Conservation (phyloP, 2,329 filamentous ascomycete genomes). For the Fusarium udum region DNA sequence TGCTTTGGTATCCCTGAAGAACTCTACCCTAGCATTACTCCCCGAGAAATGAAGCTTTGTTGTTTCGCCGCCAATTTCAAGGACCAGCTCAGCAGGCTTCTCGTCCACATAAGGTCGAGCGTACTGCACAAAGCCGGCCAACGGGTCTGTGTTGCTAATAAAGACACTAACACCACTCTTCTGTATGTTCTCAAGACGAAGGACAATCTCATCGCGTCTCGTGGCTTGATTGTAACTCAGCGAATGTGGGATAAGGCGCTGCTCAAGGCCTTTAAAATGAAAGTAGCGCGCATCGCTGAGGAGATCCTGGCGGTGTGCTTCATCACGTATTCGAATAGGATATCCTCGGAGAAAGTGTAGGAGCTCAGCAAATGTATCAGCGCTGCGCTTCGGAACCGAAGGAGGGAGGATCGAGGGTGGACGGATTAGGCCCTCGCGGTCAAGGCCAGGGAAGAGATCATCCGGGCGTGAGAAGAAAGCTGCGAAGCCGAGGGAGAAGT, state of each 20-base stretch:
- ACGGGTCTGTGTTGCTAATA: constrained; percentile 47
- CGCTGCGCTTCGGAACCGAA: constrained; percentile 79
- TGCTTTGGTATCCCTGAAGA: constrained; percentile 75
- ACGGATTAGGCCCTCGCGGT: constrained; percentile 79
- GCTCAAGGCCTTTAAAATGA: constrained; percentile 90
- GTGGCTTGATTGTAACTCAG: constrained; percentile 79
- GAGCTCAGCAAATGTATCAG: constrained; percentile 85
- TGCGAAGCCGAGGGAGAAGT: constrained; percentile 90
- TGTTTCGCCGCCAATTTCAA: constrained; percentile 79
- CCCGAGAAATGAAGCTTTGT: constrained; percentile 63
- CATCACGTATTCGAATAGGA: constrained; percentile 77
- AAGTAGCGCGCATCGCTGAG: constrained; percentile 91
- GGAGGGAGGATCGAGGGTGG: constrained; percentile 89
- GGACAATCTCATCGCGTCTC: constrained; percentile 75
- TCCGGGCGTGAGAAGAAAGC: constrained; percentile 84
- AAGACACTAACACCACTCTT: constrained; percentile 81
- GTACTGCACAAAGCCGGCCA: constrained; percentile 74
- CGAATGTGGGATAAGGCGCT: constrained; percentile 80
- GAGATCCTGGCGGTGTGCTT: constrained; percentile 79
- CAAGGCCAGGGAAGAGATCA: constrained; percentile 86
- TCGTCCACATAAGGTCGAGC: constrained; percentile 88
- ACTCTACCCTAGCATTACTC: constrained; percentile 66
- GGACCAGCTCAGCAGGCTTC: constrained; percentile 74
- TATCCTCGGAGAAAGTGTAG: constrained; percentile 86
- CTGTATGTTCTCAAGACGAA: constrained; percentile 87